These are phyloP conservation scores for Cutaneotrichosporon spelunceum DNA, from an alignment of 1,284 basidiomycete species.

Conservation along the genomic window DNA sequence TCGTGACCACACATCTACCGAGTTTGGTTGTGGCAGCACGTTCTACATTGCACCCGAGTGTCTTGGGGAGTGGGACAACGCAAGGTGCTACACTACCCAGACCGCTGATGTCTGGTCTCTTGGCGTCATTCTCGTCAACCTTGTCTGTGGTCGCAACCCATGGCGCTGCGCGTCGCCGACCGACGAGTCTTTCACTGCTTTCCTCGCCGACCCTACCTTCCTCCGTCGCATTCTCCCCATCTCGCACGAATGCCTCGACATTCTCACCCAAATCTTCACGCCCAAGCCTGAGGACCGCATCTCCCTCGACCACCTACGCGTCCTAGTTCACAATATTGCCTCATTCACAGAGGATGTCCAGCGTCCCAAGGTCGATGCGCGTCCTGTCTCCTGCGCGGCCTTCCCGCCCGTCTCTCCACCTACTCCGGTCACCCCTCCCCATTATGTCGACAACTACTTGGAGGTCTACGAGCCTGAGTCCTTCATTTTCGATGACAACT, in stretches of 20 bases:
- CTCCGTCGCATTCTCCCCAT: slow-evolving; percentile 69
- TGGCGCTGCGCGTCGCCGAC: slow-evolving; percentile 72
- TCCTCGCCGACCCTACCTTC: slow-evolving; percentile 63
- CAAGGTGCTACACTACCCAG: slow-evolving; percentile 62
- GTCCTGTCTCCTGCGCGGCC: not conserved
- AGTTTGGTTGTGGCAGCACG: slow-evolving; percentile 69
- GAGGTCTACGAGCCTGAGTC: slow-evolving; percentile 36
- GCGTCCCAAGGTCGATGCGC: slow-evolving; percentile 53
- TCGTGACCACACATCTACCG: slow-evolving; percentile 76
- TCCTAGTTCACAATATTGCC: slow-evolving; percentile 59
- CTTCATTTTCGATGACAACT: slow-evolving; percentile 35
- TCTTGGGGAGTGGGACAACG: slow-evolving; percentile 66
- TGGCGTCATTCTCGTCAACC: slow-evolving; percentile 86
- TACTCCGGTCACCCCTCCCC: not conserved
- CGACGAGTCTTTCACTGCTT: slow-evolving; percentile 71
- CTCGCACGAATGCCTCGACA: slow-evolving; percentile 51
- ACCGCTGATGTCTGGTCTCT: slow-evolving; percentile 88
- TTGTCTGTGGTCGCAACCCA: slow-evolving; percentile 81
- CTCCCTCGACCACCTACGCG: slow-evolving; percentile 63
- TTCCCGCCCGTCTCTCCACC: not conserved
- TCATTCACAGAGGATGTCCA: slow-evolving; percentile 65
- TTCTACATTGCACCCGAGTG: slow-evolving; percentile 67
- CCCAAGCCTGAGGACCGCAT: slow-evolving; percentile 59
- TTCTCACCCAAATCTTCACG: slow-evolving; percentile 62
- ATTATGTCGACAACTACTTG: slow-evolving; percentile 22